phyloP scores from a whole-genome alignment of 1,284 basidiomycete genomes.

The Trichosporon sp. region DNA sequence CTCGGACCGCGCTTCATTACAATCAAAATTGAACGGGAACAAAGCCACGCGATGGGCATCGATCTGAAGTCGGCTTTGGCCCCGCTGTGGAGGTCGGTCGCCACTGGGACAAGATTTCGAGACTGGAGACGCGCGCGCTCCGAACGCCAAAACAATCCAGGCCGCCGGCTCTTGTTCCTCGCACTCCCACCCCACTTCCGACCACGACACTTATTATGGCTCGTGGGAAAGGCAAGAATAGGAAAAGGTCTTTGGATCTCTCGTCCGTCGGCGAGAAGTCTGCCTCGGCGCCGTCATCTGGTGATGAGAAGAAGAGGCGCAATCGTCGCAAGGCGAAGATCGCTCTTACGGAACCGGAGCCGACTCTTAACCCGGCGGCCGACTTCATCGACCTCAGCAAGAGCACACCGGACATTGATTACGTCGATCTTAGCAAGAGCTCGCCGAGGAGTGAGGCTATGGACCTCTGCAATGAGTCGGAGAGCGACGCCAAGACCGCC shows the following conservation, averaged over 20 bases:
- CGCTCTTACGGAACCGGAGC: neutral
- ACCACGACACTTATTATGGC: neutral
- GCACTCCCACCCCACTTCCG: neutral
- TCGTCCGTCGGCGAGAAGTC: neutral
- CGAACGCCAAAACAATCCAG: slow-evolving; percentile 8
- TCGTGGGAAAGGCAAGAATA: slow-evolving; percentile 10
- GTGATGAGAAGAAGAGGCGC: slow-evolving; percentile 13
- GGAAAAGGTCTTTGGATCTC: neutral
- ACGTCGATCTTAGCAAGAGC: neutral
- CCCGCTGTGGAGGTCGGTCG: slow-evolving; percentile 16
- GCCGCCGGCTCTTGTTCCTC: neutral
- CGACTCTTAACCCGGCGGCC: slow-evolving; percentile 3
- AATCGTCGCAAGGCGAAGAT: slow-evolving; percentile 5
- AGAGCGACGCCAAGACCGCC: too few species aligned
- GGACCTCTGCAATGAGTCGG: neutral
- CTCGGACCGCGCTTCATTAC: neutral
- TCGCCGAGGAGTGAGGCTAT: neutral
- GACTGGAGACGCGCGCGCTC: neutral
- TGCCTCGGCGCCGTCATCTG: neutral
- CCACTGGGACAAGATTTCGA: slow-evolving; percentile 22
- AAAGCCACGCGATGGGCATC: slow-evolving; percentile 5
- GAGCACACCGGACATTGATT: neutral
- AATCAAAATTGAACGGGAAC: slow-evolving; percentile 5
- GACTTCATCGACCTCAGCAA: slow-evolving; percentile 22
- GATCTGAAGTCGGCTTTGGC: slow-evolving; percentile 4